Conservation (phyloP, 1,139 yeast genomes). For the Magnusiomyces suaveolens region DNA sequence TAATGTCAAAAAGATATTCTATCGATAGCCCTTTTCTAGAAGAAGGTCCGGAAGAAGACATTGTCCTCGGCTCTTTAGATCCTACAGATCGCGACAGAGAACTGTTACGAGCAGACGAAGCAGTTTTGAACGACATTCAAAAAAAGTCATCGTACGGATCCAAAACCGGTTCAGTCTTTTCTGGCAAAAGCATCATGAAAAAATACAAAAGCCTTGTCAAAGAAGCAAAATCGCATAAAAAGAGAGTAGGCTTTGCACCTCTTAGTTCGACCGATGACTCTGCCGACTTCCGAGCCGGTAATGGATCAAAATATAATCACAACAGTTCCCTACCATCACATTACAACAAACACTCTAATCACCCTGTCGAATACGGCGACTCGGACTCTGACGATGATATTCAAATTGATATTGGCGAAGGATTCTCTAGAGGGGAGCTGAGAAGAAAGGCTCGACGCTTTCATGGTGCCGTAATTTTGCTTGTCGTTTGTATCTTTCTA, state of each 20-base stretch:
- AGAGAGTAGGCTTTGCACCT: conserved; percentile 14
- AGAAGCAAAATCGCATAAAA: conserved; percentile 7
- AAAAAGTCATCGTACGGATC: conserved; percentile 9
- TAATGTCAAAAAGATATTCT: conserved; percentile 22
- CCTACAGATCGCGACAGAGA: conserved; percentile 25
- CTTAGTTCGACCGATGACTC: not conserved
- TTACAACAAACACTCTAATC: not conserved
- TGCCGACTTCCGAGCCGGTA: not conserved
- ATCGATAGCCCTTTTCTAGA: conserved; percentile 23
- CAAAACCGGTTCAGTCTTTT: conserved; percentile 4
- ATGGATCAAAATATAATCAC: not conserved
- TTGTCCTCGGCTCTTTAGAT: conserved; percentile 21
- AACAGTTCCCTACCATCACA: conserved; percentile 3
- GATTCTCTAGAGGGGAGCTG: conserved; percentile 10
- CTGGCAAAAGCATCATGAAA: conserved; percentile 5
- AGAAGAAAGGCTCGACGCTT: conserved; percentile 7
- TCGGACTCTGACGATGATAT: conserved; percentile 17
- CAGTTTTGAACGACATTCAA: conserved; percentile 21
- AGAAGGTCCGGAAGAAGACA: conserved; percentile 24
- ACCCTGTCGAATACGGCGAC: conserved; percentile 2
- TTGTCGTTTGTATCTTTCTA: conserved; percentile 7
- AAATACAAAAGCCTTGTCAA: conserved; percentile 11
- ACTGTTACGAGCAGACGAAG: conserved; percentile 25
- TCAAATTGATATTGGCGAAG: conserved; percentile 14
- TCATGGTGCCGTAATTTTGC: conserved; percentile 11